Percentiles rank a stretch among this genome's conserved stretches.
These are phyloP conservation scores for Suillus decipiens DNA, from an alignment of 768 basidiomycete genomes.

Conservation along the genomic window DNA sequence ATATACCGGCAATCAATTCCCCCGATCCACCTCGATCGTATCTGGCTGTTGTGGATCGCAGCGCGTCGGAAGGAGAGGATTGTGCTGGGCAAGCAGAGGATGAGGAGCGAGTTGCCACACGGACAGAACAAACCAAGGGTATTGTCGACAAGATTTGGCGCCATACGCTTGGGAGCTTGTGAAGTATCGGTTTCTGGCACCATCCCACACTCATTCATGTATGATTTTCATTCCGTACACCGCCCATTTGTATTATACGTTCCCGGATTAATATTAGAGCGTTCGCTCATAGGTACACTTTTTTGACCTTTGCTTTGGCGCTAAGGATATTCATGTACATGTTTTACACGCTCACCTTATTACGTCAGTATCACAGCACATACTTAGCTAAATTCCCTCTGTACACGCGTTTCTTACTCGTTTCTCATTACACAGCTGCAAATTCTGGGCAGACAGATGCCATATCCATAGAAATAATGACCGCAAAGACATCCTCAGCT, in stretches of 20 bases:
- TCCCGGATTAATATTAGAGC: conserved; percentile 1
- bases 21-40: conserved; percentile 22
- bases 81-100: conserved; percentile 53
- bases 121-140: conserved; percentile 40
- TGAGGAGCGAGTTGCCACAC: conserved; percentile 48
- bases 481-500: conserved; percentile 20
- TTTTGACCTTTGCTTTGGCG: neutral
- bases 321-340: conserved; percentile 6
- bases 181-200: neutral
- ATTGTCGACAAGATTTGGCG: conserved; percentile 32
- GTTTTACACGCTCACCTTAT: conserved; percentile 30
- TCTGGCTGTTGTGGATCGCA: conserved; percentile 17
- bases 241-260: conserved; percentile 12
- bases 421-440: conserved; percentile 5
- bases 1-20: conserved; percentile 39
- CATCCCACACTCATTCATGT: conserved; percentile 9
- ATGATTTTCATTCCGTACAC: neutral
- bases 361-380: conserved; percentile 10
- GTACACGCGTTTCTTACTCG: conserved; percentile 16
- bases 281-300: neutral
- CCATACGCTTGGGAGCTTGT: neutral
- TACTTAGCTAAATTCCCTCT: conserved; percentile 12
- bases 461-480: conserved; percentile 20
- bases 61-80: conserved; percentile 48
- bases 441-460: conserved; percentile 13